Evolutionary conservation across 441 rosid genomes (phyloP), one percentile per base, ranked within the genome.

Genomic region (Erodium moschatum): DNA sequence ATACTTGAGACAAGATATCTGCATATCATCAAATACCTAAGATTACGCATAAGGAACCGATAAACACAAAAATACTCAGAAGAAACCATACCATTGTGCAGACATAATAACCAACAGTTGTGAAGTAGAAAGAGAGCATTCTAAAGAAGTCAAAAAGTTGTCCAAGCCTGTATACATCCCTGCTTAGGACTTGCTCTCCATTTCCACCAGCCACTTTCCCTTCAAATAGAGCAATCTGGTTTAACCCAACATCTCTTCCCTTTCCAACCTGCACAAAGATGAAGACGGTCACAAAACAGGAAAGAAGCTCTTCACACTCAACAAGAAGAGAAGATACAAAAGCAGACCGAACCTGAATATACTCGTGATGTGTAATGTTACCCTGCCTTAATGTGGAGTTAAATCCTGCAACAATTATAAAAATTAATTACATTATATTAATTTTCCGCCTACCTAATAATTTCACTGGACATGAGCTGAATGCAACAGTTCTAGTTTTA

Each of bases 191-290:
- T 84, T 95, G 99, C 80, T 92, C 99, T 18, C 99, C 98, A 48
- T 95, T 95, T 70, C 99, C 99, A 77, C 95, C 92, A 70, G 99
- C 92, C 66, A 92, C 99, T 83, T 95, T 95, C 72, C 99, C 99
- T 81, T 95, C 99, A 84, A 95, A 95, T 62, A 95, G 65, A 77
- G 99, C 95, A 77, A 95, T 95, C 82, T 95, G 99, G 83, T 95
- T 95, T 76, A 95, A 90, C 75, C 99, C 99, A 70, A 95, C 99
- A 81, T 95, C 99, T 74, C 96, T 80, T 75, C 99, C 99, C 86
- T 95, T 95, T 67, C 99, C 99, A 62, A 95, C 99, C 99, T 95
- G 81, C 64, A 19, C 67, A 76, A 60, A 79, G 31, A 60, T 60
- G 31, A 19, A 75, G 82, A 33, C 42, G 15, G 71, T 73, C 71